These are phyloP conservation scores for Neoarthrinium moseri DNA, from an alignment of 2,329 filamentous ascomycete species.

Conservation along the genomic window DNA sequence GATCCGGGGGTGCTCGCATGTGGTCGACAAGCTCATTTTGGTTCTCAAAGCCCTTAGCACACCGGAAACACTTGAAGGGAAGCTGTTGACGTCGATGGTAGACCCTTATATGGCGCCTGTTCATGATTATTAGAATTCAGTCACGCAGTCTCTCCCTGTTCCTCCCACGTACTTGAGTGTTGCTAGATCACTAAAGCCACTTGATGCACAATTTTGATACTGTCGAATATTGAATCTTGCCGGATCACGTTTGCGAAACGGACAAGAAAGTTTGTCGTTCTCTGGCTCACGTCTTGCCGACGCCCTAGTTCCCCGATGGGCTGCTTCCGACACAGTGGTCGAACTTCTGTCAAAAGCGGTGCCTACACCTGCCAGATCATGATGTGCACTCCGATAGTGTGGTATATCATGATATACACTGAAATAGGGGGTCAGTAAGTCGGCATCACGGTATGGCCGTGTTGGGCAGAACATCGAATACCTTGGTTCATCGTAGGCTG, in stretches of 20 bases:
- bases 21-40: not conserved
- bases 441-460: too few species aligned
- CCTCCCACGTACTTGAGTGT: not conserved
- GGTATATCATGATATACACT: too few species aligned
- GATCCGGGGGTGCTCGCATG: not conserved
- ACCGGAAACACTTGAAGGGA: not conserved
- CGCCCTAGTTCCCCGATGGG: too few species aligned
- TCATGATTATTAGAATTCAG: not conserved
- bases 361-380: too few species aligned
- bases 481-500: too few species aligned
- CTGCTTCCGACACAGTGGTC: too few species aligned
- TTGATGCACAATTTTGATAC: not conserved
- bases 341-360: too few species aligned
- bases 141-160: not conserved
- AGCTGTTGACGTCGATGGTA: not conserved
- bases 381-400: too few species aligned
- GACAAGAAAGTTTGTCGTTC: too few species aligned
- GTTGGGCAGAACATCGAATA: too few species aligned
- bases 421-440: too few species aligned
- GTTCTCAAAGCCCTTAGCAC: not conserved
- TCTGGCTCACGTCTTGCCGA: too few species aligned
- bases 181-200: not conserved
- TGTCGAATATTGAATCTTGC: not conserved
- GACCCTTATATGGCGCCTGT: not conserved
- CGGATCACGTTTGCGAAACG: not conserved